phyloP scores from a whole-genome alignment of 2,329 filamentous ascomycete genomes.

The Thelonectria rubi region DNA sequence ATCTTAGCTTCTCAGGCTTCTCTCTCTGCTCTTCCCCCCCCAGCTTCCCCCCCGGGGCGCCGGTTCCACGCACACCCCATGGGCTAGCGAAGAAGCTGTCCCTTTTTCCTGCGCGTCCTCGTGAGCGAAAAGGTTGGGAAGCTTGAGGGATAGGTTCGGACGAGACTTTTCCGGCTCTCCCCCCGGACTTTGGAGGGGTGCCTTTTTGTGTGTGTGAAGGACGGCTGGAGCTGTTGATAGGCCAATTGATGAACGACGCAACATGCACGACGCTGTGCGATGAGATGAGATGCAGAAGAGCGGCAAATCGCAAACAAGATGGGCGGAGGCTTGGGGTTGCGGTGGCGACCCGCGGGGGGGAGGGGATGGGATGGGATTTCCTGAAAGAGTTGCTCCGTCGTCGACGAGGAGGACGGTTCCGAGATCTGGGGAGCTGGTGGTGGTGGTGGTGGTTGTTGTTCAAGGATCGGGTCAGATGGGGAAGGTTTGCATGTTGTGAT shows the following conservation, averaged over 20 bases:
- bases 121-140: not conserved
- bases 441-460: not conserved
- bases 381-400: conserved; percentile 4
- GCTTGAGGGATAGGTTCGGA: conserved; percentile 1
- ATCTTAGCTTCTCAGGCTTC: too few species aligned
- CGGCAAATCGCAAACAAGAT: too few species aligned
- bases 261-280: not conserved
- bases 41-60: not conserved
- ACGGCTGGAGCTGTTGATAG: not conserved
- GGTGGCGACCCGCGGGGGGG: not conserved
- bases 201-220: not conserved
- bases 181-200: not conserved
- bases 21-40: too few species aligned
- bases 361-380: not conserved
- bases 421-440: not conserved
- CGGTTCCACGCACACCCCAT: conserved; percentile 17
- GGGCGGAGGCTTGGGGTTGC: not conserved
- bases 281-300: not conserved
- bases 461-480: not conserved
- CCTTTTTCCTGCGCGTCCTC: not conserved
- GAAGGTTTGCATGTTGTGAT: not conserved
- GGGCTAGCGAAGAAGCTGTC: not conserved
- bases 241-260: not conserved
- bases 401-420: not conserved
- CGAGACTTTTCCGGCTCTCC: conserved; percentile 25